A percentile compares a stretch with the other conserved stretches of the same genome.
Evolutionary conservation across 495 filamentous ascomycete species (phyloP).

Genomic region (Talaromyces liani): DNA sequence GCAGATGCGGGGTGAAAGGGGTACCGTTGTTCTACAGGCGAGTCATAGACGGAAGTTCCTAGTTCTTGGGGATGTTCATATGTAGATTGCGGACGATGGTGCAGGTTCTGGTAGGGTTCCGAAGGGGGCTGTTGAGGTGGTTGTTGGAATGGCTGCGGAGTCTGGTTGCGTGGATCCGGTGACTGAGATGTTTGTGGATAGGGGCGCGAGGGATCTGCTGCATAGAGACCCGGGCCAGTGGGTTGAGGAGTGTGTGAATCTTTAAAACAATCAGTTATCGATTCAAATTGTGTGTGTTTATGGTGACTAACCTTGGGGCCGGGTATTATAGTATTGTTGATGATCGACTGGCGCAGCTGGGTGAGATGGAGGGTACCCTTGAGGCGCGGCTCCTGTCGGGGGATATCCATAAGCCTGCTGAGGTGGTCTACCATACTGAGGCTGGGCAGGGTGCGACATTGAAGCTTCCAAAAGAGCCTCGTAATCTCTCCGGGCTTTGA

Average conservation of each 20-base stretch:
- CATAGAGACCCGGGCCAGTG: slow-evolving; percentile 26
- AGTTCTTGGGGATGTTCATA: slow-evolving; percentile 77
- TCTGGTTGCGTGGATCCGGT: slow-evolving; percentile 36
- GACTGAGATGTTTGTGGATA: slow-evolving; percentile 35
- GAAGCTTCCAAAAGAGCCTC: slow-evolving; percentile 92
- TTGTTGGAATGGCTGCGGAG: slow-evolving; percentile 21
- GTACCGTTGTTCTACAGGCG: slow-evolving; percentile 54
- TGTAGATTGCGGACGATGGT: slow-evolving; percentile 60
- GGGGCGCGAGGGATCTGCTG: slow-evolving; percentile 22
- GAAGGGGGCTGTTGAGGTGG: slow-evolving; percentile 30
- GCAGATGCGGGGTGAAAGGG: slow-evolving; percentile 35
- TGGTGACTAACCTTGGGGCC: slow-evolving; percentile 37
- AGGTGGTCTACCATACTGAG: slow-evolving; percentile 59
- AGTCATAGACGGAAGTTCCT: slow-evolving; percentile 77
- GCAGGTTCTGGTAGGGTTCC: slow-evolving; percentile 33
- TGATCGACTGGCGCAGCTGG: slow-evolving; percentile 49
- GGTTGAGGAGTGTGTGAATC: slow-evolving; percentile 25
- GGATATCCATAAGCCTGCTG: slow-evolving; percentile 60
- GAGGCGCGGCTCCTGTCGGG: slow-evolving; percentile 30
- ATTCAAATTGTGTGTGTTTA: not conserved
- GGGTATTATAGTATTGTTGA: slow-evolving; percentile 64
- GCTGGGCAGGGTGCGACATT: slow-evolving; percentile 80
- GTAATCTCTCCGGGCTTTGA: slow-evolving; percentile 95
- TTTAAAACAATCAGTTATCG: slow-evolving; percentile 12
- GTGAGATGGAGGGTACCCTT: slow-evolving; percentile 43